A percentile compares a stretch with the other conserved stretches of the same genome.
These are phyloP conservation scores for Tuber melanosporum DNA, from an alignment of 495 filamentous ascomycete genomes.

Conservation along the genomic window DNA sequence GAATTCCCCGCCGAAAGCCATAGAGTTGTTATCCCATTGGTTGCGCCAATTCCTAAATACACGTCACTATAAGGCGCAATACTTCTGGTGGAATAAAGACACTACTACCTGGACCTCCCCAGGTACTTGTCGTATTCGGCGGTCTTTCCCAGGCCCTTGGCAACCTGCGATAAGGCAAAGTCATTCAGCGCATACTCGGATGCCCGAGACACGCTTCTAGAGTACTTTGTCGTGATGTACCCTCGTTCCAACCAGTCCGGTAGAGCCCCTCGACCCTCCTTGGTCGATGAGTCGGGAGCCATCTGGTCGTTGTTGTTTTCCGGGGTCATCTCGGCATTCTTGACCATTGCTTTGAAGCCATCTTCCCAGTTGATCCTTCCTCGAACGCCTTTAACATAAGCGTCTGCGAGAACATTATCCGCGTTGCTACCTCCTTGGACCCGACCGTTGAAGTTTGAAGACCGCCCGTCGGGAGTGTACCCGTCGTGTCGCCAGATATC, in stretches of 20 bases:
- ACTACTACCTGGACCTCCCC: conserved; percentile 47
- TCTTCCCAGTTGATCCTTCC: conserved; percentile 61
- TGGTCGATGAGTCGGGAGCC: conserved; percentile 57
- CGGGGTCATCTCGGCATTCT: conserved; percentile 59
- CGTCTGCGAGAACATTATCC: conserved; percentile 69
- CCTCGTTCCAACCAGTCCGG: conserved; percentile 61
- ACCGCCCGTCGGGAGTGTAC: conserved; percentile 59
- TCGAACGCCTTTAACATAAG: conserved; percentile 64
- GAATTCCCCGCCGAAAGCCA: conserved; percentile 49
- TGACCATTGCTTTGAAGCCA: conserved; percentile 63
- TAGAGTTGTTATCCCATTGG: conserved; percentile 58
- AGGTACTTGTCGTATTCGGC: conserved; percentile 57
- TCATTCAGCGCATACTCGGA: conserved; percentile 67
- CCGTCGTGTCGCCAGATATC: conserved; percentile 65
- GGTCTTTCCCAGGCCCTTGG: conserved; percentile 51
- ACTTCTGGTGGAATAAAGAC: not conserved
- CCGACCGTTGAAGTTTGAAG: conserved; percentile 64
- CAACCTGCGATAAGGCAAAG: conserved; percentile 58
- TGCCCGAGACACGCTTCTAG: conserved; percentile 58
- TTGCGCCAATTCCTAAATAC: conserved; percentile 58
- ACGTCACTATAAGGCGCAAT: not conserved
- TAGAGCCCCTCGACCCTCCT: conserved; percentile 64
- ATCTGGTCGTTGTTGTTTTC: conserved; percentile 55
- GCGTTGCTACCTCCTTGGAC: conserved; percentile 68
- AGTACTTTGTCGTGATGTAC: conserved; percentile 59